Evolutionary conservation across 2,329 filamentous ascomycete genomes (phyloP).

Genomic region (Fusarium anthophilum): DNA sequence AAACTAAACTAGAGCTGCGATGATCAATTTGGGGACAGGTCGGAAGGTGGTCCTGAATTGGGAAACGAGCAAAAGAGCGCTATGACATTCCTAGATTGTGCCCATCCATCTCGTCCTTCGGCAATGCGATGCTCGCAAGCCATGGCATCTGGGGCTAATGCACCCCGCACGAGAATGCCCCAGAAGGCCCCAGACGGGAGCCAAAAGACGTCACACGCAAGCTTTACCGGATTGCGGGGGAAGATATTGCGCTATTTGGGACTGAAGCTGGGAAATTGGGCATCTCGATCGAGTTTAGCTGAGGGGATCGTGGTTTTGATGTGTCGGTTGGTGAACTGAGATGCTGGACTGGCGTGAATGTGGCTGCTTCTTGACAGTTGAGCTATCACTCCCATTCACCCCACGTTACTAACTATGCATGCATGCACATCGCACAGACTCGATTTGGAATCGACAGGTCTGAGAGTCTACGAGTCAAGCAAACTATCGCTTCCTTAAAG

Average conservation of each 20-base stretch:
- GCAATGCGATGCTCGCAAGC: constrained; percentile 19
- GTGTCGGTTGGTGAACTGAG: not conserved
- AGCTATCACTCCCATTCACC: not conserved
- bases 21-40: constrained; percentile 7
- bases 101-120: not conserved
- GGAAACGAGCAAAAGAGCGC: constrained; percentile 2
- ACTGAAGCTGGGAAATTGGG: not conserved
- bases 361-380: not conserved
- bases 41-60: constrained; percentile 32
- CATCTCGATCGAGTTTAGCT: not conserved
- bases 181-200: not conserved
- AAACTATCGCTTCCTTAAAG: not conserved
- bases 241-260: not conserved
- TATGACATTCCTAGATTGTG: not conserved
- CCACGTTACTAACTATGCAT: not conserved
- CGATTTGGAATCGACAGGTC: not conserved
- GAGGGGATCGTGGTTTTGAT: not conserved
- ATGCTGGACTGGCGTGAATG: not conserved
- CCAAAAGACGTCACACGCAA: not conserved
- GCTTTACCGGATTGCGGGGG: constrained; percentile 6
- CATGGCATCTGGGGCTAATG: constrained; percentile 19
- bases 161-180: constrained; percentile 18
- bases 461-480: not conserved
- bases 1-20: not conserved
- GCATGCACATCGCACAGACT: not conserved